Percentiles rank a stretch among this genome's conserved stretches.
Evolutionary conservation across 371 early-diverging fungal genomes (phyloP).

Genomic region (Parasitella parasitica): DNA sequence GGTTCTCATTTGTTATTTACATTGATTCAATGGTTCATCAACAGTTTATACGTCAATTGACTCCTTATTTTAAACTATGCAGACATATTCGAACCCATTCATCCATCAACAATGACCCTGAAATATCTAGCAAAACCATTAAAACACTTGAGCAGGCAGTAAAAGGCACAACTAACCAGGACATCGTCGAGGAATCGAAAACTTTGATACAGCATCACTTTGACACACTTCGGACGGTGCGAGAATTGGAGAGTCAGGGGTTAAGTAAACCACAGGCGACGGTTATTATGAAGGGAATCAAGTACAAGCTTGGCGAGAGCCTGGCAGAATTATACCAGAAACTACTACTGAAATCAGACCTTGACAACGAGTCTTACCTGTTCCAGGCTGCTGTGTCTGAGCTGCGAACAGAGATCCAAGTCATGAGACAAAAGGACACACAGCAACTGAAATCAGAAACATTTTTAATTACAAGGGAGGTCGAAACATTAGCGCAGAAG

Average conservation of each 20-base stretch:
- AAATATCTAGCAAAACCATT: not conserved
- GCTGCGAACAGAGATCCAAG: conserved; percentile 78
- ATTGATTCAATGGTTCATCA: not conserved
- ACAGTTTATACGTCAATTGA: not conserved
- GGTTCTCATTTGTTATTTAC: not conserved
- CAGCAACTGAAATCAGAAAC: conserved; percentile 66
- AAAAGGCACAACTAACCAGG: not conserved
- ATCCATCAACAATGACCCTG: not conserved
- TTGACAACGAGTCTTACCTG: conserved; percentile 64
- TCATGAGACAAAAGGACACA: conserved; percentile 80
- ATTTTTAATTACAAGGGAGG: conserved; percentile 67
- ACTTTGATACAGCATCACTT: conserved; percentile 50
- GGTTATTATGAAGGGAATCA: conserved; percentile 72
- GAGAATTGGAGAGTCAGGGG: conserved; percentile 61
- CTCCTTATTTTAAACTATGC: not conserved
- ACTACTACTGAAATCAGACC: conserved; percentile 42
- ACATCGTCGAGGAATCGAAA: not conserved
- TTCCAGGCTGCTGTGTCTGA: conserved; percentile 74
- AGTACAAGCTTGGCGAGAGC: conserved; percentile 57
- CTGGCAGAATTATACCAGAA: conserved; percentile 19
- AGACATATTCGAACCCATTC: not conserved
- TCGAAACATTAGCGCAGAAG: conserved; percentile 69
- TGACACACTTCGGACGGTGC: conserved; percentile 71
- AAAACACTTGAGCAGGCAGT: not conserved
- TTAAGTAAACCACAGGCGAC: conserved; percentile 71